Conservation (phyloP, 768 basidiomycete species). For the Suillus sp. region DNA sequence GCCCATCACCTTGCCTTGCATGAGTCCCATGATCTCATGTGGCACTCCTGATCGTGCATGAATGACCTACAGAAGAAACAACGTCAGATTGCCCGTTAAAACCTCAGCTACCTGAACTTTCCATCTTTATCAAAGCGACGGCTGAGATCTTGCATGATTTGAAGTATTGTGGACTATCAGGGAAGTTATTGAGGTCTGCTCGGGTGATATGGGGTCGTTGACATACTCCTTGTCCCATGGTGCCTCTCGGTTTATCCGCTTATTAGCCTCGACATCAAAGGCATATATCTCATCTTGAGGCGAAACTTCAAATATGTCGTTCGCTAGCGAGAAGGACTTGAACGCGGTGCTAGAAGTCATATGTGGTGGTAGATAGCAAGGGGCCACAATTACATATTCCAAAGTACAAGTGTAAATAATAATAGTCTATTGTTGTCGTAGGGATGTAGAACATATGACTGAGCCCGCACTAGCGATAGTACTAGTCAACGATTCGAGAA, state of each 20-base stretch:
- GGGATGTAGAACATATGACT: neutral
- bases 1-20: slow-evolving; percentile 93
- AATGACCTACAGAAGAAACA: slow-evolving; percentile 70
- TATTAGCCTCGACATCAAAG: slow-evolving; percentile 71
- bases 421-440: neutral
- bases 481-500: slow-evolving; percentile 43
- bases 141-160: slow-evolving; percentile 94
- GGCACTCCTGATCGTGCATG: slow-evolving; percentile 96
- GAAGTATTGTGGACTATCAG: slow-evolving; percentile 71
- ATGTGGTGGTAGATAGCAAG: slow-evolving; percentile 13
- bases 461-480: neutral
- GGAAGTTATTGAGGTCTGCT: neutral
- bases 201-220: slow-evolving; percentile 9
- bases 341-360: slow-evolving; percentile 59
- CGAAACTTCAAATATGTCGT: slow-evolving; percentile 69
- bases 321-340: slow-evolving; percentile 71
- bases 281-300: slow-evolving; percentile 81
- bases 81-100: slow-evolving; percentile 13
- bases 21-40: slow-evolving; percentile 99
- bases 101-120: slow-evolving; percentile 30
- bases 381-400: neutral
- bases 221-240: slow-evolving; percentile 90
- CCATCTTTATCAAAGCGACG: slow-evolving; percentile 95
- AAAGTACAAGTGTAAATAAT: neutral
- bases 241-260: slow-evolving; percentile 60